Conservation (phyloP, 768 basidiomycete genomes). For the Amanita inopinata region DNA sequence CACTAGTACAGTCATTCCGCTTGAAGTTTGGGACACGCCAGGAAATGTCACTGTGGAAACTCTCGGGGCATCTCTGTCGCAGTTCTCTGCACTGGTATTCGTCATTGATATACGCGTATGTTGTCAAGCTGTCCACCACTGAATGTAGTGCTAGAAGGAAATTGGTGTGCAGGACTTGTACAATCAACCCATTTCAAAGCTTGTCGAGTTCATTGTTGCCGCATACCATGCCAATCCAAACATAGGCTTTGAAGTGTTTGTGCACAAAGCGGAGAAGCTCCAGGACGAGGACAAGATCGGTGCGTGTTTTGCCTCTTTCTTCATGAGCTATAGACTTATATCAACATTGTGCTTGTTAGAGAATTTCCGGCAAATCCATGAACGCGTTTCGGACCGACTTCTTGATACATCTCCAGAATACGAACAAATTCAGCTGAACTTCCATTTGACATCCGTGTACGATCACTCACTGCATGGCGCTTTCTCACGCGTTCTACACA, state of each 20-base stretch:
- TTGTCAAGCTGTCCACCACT: constrained; percentile 10
- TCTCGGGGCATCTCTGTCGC: constrained; percentile 64
- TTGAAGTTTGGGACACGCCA: constrained; percentile 95
- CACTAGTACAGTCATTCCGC: constrained; percentile 76
- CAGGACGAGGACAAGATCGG: constrained; percentile 89
- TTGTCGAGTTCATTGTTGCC: constrained; percentile 73
- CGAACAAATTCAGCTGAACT: constrained; percentile 72
- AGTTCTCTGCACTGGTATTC: constrained; percentile 82
- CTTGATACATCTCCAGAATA: constrained; percentile 68
- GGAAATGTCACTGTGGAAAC: constrained; percentile 74
- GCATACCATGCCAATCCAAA: constrained; percentile 68
- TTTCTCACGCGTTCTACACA: constrained; percentile 84
- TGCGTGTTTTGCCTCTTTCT: constrained; percentile 22
- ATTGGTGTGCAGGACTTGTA: constrained; percentile 55
- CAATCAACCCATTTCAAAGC: constrained; percentile 72
- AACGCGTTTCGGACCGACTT: constrained; percentile 76
- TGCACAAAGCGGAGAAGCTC: constrained; percentile 90
- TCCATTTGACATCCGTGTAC: constrained; percentile 88
- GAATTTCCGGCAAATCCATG: constrained; percentile 85
- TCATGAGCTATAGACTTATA: background rate
- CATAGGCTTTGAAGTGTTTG: constrained; percentile 83
- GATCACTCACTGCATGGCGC: constrained; percentile 90
- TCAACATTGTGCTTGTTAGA: constrained; percentile 33
- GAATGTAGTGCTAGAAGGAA: background rate
- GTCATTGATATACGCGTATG: constrained; percentile 91